Evolutionary conservation across 257 asterid genomes (phyloP), one percentile per base, ranked within the genome.

Genomic region (Solanum phureja): DNA sequence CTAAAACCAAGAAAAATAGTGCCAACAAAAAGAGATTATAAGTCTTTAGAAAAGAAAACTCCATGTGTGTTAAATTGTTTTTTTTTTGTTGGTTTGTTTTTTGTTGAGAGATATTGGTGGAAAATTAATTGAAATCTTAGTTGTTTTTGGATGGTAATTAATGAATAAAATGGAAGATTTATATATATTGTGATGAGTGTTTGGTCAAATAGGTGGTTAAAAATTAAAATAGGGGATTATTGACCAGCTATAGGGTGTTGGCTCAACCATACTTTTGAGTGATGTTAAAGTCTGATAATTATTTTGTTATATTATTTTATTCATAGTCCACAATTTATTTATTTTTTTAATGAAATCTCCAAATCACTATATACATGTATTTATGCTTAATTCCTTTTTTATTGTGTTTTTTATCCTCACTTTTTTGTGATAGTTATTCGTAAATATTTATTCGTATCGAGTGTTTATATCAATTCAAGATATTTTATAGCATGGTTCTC

Each of bases 221-320:
- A 49, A 24, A 88, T 71, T 87, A 46, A 71, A 49, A 24, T 24
- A 24, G 34, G 72, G 33, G 14, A 79, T 38, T 69, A 88, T 81
- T 71, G 91, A 91, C 83, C 38, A 74, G 83, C 33, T 37, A 64
- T 68, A 60, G 88, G 79, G 71, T 88, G 89, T 81, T 86, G 93
- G 90, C 64, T 89, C 73, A 89, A 88, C 90, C 74, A 8, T 66
- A 33, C n/a, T 87, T 60, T 91, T 87, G 94, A 92, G 96, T 94
- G 91, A 91, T 91, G 44, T 89, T 68, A 75, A 93, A 94, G 95
- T 84, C 90, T 87, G 86, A 89, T 90, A 49, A 85, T 87, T 27
- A 24, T 42, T 27, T 46, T 71, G 9, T 2, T 23, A 19, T 34
- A 19, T 34, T 52, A 74, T 88, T 73, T 5, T 83, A 3, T n/a